These are phyloP conservation scores for Oehlia diaphana DNA, from an alignment of 192 early-diverging fungal genomes.

Conservation along the genomic window DNA sequence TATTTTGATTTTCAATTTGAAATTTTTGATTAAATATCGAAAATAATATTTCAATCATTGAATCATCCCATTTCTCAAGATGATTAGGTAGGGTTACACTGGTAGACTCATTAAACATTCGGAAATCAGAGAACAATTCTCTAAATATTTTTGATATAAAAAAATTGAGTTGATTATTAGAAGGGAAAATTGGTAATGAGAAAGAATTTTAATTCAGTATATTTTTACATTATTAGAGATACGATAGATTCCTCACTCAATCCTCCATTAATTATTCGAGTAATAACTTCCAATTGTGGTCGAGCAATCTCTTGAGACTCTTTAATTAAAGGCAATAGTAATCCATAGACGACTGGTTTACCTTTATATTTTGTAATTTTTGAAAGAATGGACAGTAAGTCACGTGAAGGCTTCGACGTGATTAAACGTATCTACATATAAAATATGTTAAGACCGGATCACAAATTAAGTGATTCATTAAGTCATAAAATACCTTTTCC, in stretches of 20 bases:
- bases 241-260: constrained; percentile 6
- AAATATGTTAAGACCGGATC: neutral
- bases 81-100: neutral
- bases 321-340: constrained; percentile 21
- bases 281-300: constrained; percentile 23
- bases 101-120: neutral
- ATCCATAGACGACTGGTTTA: constrained; percentile 21
- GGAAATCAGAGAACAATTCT: constrained; percentile 4
- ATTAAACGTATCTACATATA: constrained; percentile 1
- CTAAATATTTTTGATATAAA: neutral
- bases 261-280: constrained; percentile 7
- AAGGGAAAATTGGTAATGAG: neutral
- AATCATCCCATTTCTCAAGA: constrained; percentile 2
- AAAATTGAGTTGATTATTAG: neutral
- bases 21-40: constrained; percentile 25
- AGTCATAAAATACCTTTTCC: constrained; percentile 15
- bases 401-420: constrained; percentile 18
- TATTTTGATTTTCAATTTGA: neutral
- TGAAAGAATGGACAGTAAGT: constrained; percentile 5
- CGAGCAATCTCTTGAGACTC: neutral
- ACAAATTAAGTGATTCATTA: neutral
- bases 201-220: no score
- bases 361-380: constrained; percentile 15
- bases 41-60: constrained; percentile 18
- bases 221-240: neutral